Conservation (phyloP, 2,329 filamentous ascomycete genomes). For the Colletotrichum noveboracense region DNA sequence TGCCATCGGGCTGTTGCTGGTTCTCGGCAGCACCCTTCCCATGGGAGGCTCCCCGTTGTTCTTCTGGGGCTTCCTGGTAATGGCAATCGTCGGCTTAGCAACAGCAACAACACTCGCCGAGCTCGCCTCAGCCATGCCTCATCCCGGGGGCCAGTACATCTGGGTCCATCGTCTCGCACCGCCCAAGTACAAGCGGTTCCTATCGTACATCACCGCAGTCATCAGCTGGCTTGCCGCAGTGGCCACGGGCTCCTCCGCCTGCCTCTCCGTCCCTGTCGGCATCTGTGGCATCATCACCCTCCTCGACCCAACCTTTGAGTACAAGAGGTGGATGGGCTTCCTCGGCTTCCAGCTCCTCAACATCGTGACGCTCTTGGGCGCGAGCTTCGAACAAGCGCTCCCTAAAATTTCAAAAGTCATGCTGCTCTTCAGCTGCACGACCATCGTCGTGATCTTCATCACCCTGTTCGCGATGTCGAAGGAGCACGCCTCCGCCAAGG, state of each 20-base stretch:
- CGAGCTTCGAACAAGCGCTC: constrained; percentile 28
- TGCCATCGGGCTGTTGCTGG: constrained; percentile 26
- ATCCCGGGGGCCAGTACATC: constrained; percentile 32
- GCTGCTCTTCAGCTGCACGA: constrained; percentile 29
- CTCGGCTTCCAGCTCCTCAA: constrained; percentile 30
- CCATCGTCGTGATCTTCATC: constrained; percentile 27
- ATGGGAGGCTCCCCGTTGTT: constrained; percentile 28
- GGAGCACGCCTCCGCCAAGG: constrained; percentile 17
- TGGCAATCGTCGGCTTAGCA: constrained; percentile 27
- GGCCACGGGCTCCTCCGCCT: constrained; percentile 27
- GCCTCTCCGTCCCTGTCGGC: constrained; percentile 26
- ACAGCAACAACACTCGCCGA: constrained; percentile 31
- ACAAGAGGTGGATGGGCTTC: constrained; percentile 31
- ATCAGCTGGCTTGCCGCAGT: constrained; percentile 32
- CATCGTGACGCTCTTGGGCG: constrained; percentile 22
- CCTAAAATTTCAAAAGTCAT: constrained; percentile 29
- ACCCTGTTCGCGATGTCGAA: constrained; percentile 30
- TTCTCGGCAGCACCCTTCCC: constrained; percentile 25
- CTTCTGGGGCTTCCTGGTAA: constrained; percentile 31
- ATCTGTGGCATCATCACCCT: constrained; percentile 26
- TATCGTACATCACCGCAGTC: constrained; percentile 27
- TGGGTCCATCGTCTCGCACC: constrained; percentile 30
- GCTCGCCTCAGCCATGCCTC: constrained; percentile 31
- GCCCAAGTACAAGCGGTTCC: constrained; percentile 6
- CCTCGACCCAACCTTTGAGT: constrained; percentile 27